Evolutionary conservation across 805 yeast species (phyloP).

Genomic region (Wickerhamomyces queroliae): DNA sequence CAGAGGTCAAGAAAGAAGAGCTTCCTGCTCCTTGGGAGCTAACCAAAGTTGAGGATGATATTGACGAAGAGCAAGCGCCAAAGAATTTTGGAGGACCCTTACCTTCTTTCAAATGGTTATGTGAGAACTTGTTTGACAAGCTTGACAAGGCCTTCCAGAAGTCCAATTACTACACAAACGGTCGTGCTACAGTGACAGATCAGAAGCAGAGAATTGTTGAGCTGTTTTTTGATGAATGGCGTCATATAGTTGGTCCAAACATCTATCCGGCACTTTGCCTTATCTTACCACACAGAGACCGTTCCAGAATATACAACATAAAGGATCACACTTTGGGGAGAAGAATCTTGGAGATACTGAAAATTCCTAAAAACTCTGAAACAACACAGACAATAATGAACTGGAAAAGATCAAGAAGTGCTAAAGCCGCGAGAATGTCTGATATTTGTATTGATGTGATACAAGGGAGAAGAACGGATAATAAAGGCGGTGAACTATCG

Average conservation of each 20-base stretch:
- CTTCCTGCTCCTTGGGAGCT: neutral
- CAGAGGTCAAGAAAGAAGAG: neutral
- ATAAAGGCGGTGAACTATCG: constrained; percentile 29
- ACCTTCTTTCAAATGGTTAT: constrained; percentile 32
- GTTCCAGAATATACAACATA: constrained; percentile 49
- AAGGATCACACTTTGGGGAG: constrained; percentile 58
- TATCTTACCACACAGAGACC: constrained; percentile 58
- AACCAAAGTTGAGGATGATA: neutral
- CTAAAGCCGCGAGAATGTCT: constrained; percentile 39
- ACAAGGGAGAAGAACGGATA: constrained; percentile 39
- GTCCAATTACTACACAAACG: constrained; percentile 5
- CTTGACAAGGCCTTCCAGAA: constrained; percentile 19
- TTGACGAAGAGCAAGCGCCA: constrained; percentile 5
- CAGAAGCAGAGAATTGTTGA: constrained; percentile 24
- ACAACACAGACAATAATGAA: constrained; percentile 46
- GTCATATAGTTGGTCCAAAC: constrained; percentile 50
- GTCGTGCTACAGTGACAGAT: constrained; percentile 6
- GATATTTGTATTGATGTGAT: constrained; percentile 44
- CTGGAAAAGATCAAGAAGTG: constrained; percentile 38
- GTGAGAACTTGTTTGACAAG: constrained; percentile 25
- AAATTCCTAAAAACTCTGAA: constrained; percentile 52
- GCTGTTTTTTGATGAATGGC: constrained; percentile 44
- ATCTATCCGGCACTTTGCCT: constrained; percentile 64
- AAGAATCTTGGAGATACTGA: constrained; percentile 43
- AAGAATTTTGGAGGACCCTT: constrained; percentile 24